Base-by-base conservation (phyloP, 2,329 filamentous ascomycete species). In the Sarocladium kiliense region DNA sequence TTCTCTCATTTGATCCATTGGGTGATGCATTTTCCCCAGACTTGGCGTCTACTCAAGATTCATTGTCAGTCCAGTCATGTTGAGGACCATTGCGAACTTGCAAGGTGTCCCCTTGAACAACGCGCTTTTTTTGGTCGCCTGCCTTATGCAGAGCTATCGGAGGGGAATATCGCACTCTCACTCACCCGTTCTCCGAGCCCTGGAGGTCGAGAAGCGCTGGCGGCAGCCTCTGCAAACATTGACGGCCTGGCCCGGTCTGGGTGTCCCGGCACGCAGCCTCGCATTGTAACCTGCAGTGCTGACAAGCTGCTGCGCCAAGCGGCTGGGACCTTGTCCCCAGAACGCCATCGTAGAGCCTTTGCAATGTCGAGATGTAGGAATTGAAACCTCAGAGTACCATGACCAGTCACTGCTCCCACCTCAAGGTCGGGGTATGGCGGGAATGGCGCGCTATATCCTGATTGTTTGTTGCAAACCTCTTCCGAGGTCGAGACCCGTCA, bases 171-270 rank as follows among this genome's bases (percentile, higher is more conserved):
- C 42, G 42, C 21, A 47, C 18, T 30, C 26, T 30, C 26, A 60
- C 67, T 54, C 63, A 69, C 67, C 67, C 55, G 56, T 60, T 55
- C 60, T 61, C 39, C 55, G 63, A 19, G 57, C 32, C 49, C 59
- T 54, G 53, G 66, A 63, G n/a, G 66, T 65, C 34, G 67, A 67
- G 59, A 69, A 69, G 30, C 54, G 62, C 19, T 39, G 18, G 21
- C 36, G 32, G 30, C 32, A 41, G 21, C 4, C n/a, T 26, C 50
- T 39, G 19, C 34, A 41, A 5, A 30, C n/a, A 21, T 18, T 26
- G n/a, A 34, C 21, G 27, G n/a, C 16, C n/a, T 23, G 47, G 5
- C 4, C 16, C 7, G 32, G 18, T 14, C n/a, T 9, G 9, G 50
- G 36, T 18, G 32, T 36, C 21, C 21, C 18, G 7, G 3, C 26